Evolutionary conservation across 176 grass and related monocot genomes (phyloP), one percentile per base, ranked within the genome.

Genomic region (Luzula sylvatica): DNA sequence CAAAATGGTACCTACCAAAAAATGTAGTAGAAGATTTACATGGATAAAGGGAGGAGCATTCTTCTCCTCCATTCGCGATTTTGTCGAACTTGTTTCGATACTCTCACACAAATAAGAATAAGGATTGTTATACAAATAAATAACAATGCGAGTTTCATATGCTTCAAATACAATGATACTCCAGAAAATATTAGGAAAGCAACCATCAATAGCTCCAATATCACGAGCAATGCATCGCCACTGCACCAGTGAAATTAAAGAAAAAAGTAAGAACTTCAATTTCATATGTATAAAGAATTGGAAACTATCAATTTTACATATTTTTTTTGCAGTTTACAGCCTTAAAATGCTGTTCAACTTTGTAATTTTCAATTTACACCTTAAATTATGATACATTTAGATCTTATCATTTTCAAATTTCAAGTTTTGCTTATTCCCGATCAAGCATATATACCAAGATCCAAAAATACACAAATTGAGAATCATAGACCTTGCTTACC

Each of bases 31-130:
- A 15, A 58, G 48, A 26, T 28, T 60, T 61, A 79, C 75, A 79
- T 72, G 8, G 75, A 79, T 50, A 79, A 54, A 17, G 75, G 75
- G 7, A 79, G 53, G 44, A 79, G 75, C 75, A 79, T 79, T 47
- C 67, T 67, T 67, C 68, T 21, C 23, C 66, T 79, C 29, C 46
- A 66, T 39, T 67, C 67, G 29, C 61, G 63, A 49, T 79, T 58
- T 54, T 72, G 59, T 25, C 61, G 58, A 26, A 79, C 53, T 55
- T 72, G 68, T 40, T 72, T 79, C 27, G 68, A 46, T 40, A 79
- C 45, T 67, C 42, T 79, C 44, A 65, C 46, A 50, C 61, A 67
- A 22, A 72, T 53, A n/a, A 79, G 46, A 38, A 72, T 72, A 15
- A 79, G 23, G n/a, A 43, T 21, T 9, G 61, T 72, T 22, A 67